phyloP scores from a whole-genome alignment of 495 filamentous ascomycete genomes.

The Xylaria flabelliformis region DNA sequence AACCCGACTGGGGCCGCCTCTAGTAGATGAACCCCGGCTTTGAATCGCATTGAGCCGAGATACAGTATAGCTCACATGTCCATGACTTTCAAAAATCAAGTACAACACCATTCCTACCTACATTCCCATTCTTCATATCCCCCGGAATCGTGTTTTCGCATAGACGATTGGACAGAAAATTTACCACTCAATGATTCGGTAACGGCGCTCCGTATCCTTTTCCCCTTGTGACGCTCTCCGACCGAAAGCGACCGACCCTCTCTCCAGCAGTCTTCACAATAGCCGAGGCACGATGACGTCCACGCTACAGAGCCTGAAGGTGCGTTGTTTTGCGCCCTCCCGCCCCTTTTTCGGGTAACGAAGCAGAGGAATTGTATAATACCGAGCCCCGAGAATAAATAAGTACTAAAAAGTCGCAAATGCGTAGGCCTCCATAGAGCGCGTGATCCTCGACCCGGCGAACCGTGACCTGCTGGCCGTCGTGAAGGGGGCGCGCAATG shows the following conservation, averaged over 20 bases:
- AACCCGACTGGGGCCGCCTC: background rate
- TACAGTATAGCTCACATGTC: constrained; percentile 12
- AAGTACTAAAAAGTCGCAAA: background rate
- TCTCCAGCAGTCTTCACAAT: constrained; percentile 5
- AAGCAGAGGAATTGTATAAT: background rate
- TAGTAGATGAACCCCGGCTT: background rate
- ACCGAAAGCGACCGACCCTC: constrained; percentile 19
- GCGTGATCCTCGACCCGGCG: constrained; percentile 77
- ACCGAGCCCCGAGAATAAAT: background rate
- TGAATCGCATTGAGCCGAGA: constrained; percentile 14
- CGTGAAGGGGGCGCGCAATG: constrained; percentile 92
- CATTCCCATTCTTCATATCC: background rate
- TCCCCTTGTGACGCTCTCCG: background rate
- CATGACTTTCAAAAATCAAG: background rate
- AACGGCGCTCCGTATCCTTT: background rate
- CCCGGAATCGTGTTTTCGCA: background rate
- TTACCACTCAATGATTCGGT: constrained; percentile 8
- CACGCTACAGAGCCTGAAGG: constrained; percentile 23
- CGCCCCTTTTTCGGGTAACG: background rate
- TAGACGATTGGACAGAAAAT: background rate
- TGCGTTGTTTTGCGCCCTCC: constrained; percentile 16
- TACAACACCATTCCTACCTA: constrained; percentile 1
- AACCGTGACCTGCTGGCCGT: constrained; percentile 83
- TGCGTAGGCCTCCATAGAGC: constrained; percentile 60
- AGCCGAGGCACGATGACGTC: constrained; percentile 33